phyloP scores from a whole-genome alignment of 805 yeast genomes.

The Metschnikowia drakensbergensis region DNA sequence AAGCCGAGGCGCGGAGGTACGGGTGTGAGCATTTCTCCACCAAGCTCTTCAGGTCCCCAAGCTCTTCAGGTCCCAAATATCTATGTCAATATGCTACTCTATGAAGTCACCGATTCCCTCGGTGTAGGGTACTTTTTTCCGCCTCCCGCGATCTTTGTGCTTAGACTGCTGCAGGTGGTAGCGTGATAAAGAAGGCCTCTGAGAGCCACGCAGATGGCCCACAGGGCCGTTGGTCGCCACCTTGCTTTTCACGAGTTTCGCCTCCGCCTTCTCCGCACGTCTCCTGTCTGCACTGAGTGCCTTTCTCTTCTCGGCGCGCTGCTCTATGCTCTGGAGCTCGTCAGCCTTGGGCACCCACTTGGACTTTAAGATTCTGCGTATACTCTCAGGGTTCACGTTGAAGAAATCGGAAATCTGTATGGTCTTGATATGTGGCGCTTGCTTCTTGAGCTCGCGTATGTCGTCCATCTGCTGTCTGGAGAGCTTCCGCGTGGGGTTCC shows the following conservation, averaged over 20 bases:
- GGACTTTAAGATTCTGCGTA: slow-evolving; percentile 73
- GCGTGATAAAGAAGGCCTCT: slow-evolving; percentile 8
- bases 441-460: slow-evolving; percentile 51
- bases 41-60: no score
- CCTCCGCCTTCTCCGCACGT: slow-evolving; percentile 7
- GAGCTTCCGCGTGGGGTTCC: slow-evolving; percentile 67
- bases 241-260: neutral
- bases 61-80: neutral
- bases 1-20: slow-evolving; percentile 12
- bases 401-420: slow-evolving; percentile 60
- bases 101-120: slow-evolving; percentile 26
- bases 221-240: neutral
- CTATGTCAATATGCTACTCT: slow-evolving; percentile 18
- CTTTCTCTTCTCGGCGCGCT: slow-evolving; percentile 46
- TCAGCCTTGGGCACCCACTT: slow-evolving; percentile 65
- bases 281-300: slow-evolving; percentile 15
- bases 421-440: slow-evolving; percentile 58
- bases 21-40: slow-evolving; percentile 2
- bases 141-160: neutral
- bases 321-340: slow-evolving; percentile 44
- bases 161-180: neutral
- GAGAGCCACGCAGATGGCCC: neutral
- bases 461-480: slow-evolving; percentile 68
- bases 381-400: slow-evolving; percentile 74
- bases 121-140: slow-evolving; percentile 18